Percentiles rank a stretch among this genome's conserved stretches.
Conservation (phyloP, 495 filamentous ascomycete species). For the Tuber borchii region DNA sequence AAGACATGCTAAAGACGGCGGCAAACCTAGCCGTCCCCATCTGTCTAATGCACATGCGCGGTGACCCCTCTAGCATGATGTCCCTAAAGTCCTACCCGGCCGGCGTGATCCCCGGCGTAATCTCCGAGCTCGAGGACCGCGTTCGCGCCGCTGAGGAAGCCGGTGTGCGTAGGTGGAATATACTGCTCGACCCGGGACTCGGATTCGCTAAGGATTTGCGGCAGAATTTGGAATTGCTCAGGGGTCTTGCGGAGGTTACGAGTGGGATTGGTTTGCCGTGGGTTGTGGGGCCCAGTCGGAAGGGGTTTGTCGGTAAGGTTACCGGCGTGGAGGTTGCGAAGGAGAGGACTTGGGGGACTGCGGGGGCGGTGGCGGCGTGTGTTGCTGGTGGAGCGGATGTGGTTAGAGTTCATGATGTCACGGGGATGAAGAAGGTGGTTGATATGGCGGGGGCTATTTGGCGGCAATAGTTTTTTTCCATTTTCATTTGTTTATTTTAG, state of each 20-base stretch:
- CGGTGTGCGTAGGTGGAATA: constrained; percentile 83
- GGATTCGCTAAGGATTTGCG: constrained; percentile 80
- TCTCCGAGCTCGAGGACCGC: constrained; percentile 60
- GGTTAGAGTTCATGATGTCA: constrained; percentile 88
- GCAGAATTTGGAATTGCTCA: constrained; percentile 75
- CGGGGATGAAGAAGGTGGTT: constrained; percentile 79
- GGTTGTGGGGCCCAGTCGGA: constrained; percentile 83
- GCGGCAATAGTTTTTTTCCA: constrained; percentile 42
- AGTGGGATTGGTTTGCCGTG: constrained; percentile 63
- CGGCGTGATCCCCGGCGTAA: constrained; percentile 63
- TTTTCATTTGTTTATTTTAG: not conserved
- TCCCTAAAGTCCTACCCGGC: constrained; percentile 60
- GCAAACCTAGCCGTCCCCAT: constrained; percentile 74
- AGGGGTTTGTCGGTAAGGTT: constrained; percentile 77
- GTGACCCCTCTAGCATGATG: constrained; percentile 77
- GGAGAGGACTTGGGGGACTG: constrained; percentile 75
- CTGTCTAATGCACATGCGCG: constrained; percentile 93
- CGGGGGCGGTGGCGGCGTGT: constrained; percentile 77
- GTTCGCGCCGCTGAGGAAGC: constrained; percentile 72
- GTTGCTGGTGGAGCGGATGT: constrained; percentile 91
- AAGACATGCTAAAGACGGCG: constrained; percentile 73
- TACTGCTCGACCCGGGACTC: constrained; percentile 88
- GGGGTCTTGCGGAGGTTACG: constrained; percentile 58
- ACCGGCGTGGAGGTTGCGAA: constrained; percentile 65
- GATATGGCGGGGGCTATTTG: constrained; percentile 90